These are phyloP conservation scores for Gastrodia elata DNA, from an alignment of 106 monocot genomes.

Conservation along the genomic window DNA sequence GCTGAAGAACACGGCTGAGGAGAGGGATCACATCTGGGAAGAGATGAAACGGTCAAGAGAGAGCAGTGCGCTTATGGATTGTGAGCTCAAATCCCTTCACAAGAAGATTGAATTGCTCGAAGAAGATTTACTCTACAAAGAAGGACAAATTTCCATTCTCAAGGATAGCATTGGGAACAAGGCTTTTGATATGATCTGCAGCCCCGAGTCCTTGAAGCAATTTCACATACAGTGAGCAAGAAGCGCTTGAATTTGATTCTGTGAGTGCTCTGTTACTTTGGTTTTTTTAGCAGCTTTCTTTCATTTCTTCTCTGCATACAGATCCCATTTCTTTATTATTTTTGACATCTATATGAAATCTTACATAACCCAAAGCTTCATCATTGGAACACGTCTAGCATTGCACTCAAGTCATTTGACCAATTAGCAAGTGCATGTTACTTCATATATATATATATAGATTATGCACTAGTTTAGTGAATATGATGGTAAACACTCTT, in stretches of 20 bases:
- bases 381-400: too few relatives aligned
- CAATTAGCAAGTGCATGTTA: too few relatives aligned
- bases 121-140: conserved; percentile 63
- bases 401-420: too few relatives aligned
- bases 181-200: conserved; percentile 28
- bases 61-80: conserved; percentile 34
- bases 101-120: conserved; percentile 81
- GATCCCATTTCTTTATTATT: too few relatives aligned
- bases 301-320: too few relatives aligned
- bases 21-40: conserved; percentile 62
- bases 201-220: conserved; percentile 24
- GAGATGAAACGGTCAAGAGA: conserved; percentile 47
- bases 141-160: conserved; percentile 71
- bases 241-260: not conserved
- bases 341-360: too few relatives aligned
- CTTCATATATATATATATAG: too few relatives aligned
- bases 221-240: conserved; percentile 19
- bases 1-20: conserved; percentile 46
- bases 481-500: too few relatives aligned
- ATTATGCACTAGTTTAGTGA: too few relatives aligned
- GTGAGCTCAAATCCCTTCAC: conserved; percentile 34
- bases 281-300: not conserved
- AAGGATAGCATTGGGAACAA: conserved; percentile 35
- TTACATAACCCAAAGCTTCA: too few relatives aligned
- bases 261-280: not conserved